Evolutionary conservation across 176 grass and related monocot genomes (phyloP).

Genomic region (Aegilops umbellulata): DNA sequence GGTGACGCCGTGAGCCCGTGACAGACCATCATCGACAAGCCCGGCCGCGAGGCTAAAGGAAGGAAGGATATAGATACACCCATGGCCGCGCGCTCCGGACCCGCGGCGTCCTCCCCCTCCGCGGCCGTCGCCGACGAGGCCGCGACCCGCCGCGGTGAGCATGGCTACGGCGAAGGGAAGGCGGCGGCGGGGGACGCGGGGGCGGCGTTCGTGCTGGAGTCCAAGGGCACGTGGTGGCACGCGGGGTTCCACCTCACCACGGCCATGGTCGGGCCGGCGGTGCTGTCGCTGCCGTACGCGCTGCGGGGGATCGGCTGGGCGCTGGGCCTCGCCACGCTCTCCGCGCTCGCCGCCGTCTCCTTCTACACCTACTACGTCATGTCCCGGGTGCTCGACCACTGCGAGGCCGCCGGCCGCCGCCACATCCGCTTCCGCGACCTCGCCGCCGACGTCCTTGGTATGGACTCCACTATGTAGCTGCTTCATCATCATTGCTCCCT

Average conservation of each 20-base stretch:
- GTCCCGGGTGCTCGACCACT: conserved; percentile 87
- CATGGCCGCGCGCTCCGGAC: too few species aligned
- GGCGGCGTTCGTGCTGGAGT: conserved; percentile 3
- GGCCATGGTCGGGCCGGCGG: conserved; percentile 87
- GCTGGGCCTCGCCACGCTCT: conserved; percentile 51
- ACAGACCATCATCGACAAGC: too few species aligned
- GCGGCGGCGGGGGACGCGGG: not conserved
- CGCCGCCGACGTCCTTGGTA: not conserved
- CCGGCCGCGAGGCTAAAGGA: too few species aligned
- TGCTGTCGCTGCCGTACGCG: conserved; percentile 86
- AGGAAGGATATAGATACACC: too few species aligned
- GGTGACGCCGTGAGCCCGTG: too few species aligned
- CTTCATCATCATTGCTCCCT: too few species aligned
- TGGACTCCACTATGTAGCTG: too few species aligned
- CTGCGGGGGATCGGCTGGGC: conserved; percentile 79
- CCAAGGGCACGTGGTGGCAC: conserved; percentile 74
- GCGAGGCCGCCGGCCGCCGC: conserved; percentile 63
- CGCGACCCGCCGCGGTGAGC: too few species aligned
- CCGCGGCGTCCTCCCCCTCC: too few species aligned
- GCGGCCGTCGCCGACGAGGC: not conserved
- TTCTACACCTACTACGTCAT: conserved; percentile 77
- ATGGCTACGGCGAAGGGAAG: not conserved
- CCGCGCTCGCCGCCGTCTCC: conserved; percentile 55
- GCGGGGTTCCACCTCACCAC: conserved; percentile 93
- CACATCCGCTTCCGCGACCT: conserved; percentile 47